Evolutionary conservation across 2,329 filamentous ascomycete species (phyloP).

Genomic region (Salinomyces thailandicus): DNA sequence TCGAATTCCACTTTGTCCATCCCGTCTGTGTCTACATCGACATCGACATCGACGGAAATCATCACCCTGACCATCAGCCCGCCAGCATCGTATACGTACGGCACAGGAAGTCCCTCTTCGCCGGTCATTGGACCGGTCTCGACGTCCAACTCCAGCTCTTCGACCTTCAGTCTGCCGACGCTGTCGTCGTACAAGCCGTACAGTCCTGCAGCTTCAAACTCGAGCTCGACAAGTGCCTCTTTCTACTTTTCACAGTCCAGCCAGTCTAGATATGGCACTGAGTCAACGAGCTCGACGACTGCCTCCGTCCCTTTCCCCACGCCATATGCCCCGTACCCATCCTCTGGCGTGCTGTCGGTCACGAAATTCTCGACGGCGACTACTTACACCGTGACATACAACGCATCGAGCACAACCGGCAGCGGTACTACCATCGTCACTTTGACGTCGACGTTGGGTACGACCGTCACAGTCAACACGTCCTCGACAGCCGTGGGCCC

Average conservation of each 20-base stretch:
- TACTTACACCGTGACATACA: constrained; percentile 1
- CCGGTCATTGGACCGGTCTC: too few species aligned
- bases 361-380: background rate
- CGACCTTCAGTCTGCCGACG: too few species aligned
- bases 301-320: background rate
- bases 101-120: too few species aligned
- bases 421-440: constrained; percentile 3
- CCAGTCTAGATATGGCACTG: too few species aligned
- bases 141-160: too few species aligned
- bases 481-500: background rate
- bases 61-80: constrained; percentile 2
- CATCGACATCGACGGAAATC: constrained; percentile 5
- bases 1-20: too few species aligned
- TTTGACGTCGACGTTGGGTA: background rate
- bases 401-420: constrained; percentile 1
- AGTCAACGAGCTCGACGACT: constrained; percentile 1
- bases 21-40: background rate
- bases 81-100: too few species aligned
- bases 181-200: too few species aligned
- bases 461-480: background rate
- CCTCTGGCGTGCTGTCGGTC: background rate
- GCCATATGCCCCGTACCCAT: background rate
- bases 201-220: too few species aligned
- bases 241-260: too few species aligned
- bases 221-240: too few species aligned